Evolutionary conservation across 805 yeast genomes (phyloP), one percentile per base, ranked within the genome.

Genomic region (Candida andamanensis): DNA sequence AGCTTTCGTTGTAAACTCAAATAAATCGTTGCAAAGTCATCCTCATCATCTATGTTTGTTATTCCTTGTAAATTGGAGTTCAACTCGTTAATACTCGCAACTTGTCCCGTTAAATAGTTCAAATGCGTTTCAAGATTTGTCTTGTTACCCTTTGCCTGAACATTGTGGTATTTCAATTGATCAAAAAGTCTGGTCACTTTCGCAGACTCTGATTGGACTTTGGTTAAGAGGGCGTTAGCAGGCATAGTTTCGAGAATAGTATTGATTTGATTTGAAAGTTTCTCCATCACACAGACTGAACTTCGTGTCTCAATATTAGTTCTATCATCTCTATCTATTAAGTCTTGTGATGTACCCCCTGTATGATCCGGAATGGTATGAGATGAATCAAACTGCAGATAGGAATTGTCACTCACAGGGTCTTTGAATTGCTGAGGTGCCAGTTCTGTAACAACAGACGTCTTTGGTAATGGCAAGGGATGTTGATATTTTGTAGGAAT

Each of bases 141-240:
- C 12, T 54, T 47, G 41, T 65, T 65, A 6, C 60, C 65, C 12
- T 33, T 26, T 1, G 70, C 70, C 37, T 59, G 67, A 10, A 41
- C 49, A 33, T 50, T 44, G 36, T 63, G 69, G 32, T 57, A 60
- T 15, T 22, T 40, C 11, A 65, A 45, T 37, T 65, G 70, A 2
- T 47, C 36, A 29, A 51, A 47, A 7, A 65, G 44, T 1, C 57
- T 57, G 13, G 44, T 44, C 6, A 58, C 41, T 24, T 58, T 60
- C 15, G 24, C 17, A 14, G 29, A 24, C 29, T 50, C 42, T 41
- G n/a, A n/a, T n/a, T n/a, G n/a, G n/a, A n/a, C n/a, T n/a, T n/a
- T n/a, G n/a, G n/a, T n/a, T n/a, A n/a, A n/a, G n/a, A n/a, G n/a
- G n/a, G n/a, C n/a, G n/a, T n/a, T n/a, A n/a, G n/a, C n/a, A n/a